Evolutionary conservation across 495 filamentous ascomycete species (phyloP), one percentile per base, ranked within the genome.

Genomic region (Podospora comata): DNA sequence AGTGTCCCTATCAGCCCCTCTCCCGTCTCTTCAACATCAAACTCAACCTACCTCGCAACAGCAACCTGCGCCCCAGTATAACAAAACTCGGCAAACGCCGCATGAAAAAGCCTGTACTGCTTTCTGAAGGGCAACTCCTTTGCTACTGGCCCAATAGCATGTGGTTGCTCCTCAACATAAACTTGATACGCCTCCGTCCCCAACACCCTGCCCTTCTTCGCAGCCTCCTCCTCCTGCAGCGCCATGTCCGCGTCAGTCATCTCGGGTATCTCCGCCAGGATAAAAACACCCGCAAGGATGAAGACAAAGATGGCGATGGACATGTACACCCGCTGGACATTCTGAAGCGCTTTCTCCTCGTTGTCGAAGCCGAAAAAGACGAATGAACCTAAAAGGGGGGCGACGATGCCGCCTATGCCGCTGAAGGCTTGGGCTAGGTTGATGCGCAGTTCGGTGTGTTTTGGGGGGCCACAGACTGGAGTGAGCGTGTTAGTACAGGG

Each of bases 241-340:
- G 60, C 85, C 88, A 91, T 91, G 75, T 91, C 89, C 34, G 89
- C 88, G 71, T 93, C 90, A 3, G 89, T 91, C 71, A 92, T 85
- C 76, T 92, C 89, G 30, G 89, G 89, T 53, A 92, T 89, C 0
- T 80, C 80, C 5, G 85, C 82, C 44, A 91, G 72, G 76, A 83
- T 89, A 79, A 92, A 92, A 60, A 90, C 79, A 62, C 85, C 72
- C 18, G 88, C 87, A 4, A 93, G 83, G 39, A 86, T 44, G 73
- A 85, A 86, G 62, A 91, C 89, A 72, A 92, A 92, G 77, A 79
- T 79, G 16, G 88, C 90, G 64, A 92, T 89, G 48, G 87, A 89
- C 5, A 91, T 82, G 75, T 93, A 93, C 3, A 89, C 88, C 88
- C 88, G 92, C 74, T 92, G 89, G 16, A 92, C 90, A 68, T 85